Evolutionary conservation across 2,329 filamentous ascomycete species (phyloP), one percentile per base, ranked within the genome.

Genomic region (Graphilbum sp.): DNA sequence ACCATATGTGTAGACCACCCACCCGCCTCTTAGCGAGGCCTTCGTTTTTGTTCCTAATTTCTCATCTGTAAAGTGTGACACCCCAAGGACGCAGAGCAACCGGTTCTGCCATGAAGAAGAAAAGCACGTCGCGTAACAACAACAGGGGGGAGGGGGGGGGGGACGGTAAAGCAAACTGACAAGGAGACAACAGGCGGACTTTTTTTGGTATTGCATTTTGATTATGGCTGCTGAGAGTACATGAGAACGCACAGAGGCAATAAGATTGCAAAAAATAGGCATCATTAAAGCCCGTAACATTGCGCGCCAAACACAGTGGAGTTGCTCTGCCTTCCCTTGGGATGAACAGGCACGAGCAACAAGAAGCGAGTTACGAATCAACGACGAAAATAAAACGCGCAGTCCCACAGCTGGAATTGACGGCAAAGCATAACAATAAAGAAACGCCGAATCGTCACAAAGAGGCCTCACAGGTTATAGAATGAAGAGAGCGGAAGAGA

Each of bases 401-500:
- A 40, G 12, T 21, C 23, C 27, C 29, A 6, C 13, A 9, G 16
- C 15, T 16, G 32, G n/a, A n/a, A n/a, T n/a, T n/a, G n/a, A n/a
- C n/a, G n/a, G n/a, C n/a, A n/a, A n/a, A n/a, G n/a, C n/a, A n/a
- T n/a, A n/a, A n/a, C n/a, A n/a, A n/a, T n/a, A n/a, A n/a, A 19
- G 23, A 36, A 38, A 43, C 41, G 44, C 40, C 43, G 42, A 32
- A 36, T 32, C 39, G 34, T 37, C 41, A 40, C 38, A 34, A 37
- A 40, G 38, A 30, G 35, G 40, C 40, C 40, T 45, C 39, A 37
- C 40, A 37, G 21, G 39, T 41, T 36, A 36, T 31, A 36, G 31
- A 39, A 40, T 29, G 27, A 23, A 24, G 27, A 23, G 27, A 15
- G 27, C 13, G 27, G 27, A n/a, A 20, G 38, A 52, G 57, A 63